Evolutionary conservation across 495 filamentous ascomycete species (phyloP).

Genomic region (Talaromyces adpressus): DNA sequence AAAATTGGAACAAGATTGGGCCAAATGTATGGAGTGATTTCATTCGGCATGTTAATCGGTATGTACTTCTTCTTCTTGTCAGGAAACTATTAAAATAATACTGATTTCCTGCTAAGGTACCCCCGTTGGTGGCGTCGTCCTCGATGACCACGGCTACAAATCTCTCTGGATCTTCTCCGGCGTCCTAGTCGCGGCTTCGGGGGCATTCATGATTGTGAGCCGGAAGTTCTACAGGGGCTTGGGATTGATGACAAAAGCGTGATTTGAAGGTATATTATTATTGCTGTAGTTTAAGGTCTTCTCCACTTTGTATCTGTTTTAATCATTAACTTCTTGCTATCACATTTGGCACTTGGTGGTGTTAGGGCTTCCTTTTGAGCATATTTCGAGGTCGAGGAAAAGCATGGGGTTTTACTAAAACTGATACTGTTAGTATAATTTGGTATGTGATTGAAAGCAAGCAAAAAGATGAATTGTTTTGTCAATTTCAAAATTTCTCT

Average conservation of each 20-base stretch:
- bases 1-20: slow-evolving; percentile 6
- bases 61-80: neutral
- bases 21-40: neutral
- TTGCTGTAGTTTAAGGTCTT: neutral
- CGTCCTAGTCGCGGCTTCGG: slow-evolving; percentile 2
- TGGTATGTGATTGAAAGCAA: no score
- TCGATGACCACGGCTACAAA: neutral
- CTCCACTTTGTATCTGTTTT: neutral
- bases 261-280: neutral
- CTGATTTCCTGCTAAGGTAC: neutral
- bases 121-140: slow-evolving; percentile 6
- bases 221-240: neutral
- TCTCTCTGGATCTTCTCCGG: slow-evolving; percentile 5
- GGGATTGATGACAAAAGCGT: slow-evolving; percentile 1
- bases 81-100: neutral
- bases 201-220: neutral
- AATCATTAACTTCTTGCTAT: neutral
- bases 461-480: no score
- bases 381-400: no score
- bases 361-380: neutral
- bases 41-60: slow-evolving; percentile 7
- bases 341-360: neutral
- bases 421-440: no score
- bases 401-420: no score
- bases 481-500: no score